Evolutionary conservation across 345 rosid species (phyloP), one percentile per base, ranked within the genome.

Genomic region (Lepidium didymum): DNA sequence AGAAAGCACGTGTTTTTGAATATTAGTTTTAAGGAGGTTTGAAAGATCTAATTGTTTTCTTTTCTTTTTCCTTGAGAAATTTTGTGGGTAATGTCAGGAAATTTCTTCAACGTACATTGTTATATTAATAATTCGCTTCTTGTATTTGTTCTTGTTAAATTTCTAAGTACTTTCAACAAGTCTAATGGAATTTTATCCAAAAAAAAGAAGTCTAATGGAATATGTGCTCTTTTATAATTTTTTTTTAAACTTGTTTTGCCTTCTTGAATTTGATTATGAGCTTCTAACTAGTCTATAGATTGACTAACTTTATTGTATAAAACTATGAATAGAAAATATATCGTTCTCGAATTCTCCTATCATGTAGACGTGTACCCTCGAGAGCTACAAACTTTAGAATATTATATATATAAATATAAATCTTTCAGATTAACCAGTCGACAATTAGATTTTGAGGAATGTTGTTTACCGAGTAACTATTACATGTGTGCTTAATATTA

Each of bases 141-240:
- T 45, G 27, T 60, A 61, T 43, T 52, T 15, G 77, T 43, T 60
- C 50, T 10, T 61, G 50, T 67, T 68, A 68, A 74, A 62, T 62
- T 75, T 75, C 78, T 61, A 68, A 75, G 65, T 50, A 65, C 77
- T 15, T 65, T 65, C 77, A 65, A 50, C 72, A 56, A 65, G 67
- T 73, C 66, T 56, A 71, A 55, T 63, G 25, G 69, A 54, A 71
- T 71, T n/a, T n/a, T n/a, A n/a, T n/a, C n/a, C n/a, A n/a, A n/a
- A n/a, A n/a, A n/a, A n/a, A n/a, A 50, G 77, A 56, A 65, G 67
- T 73, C 66, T 56, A 71, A 55, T 63, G 25, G 69, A 54, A 71
- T 71, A 70, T 70, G 42, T 70, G 15, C 58, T 46, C 25, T 11
- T 36, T 53, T 42, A 4, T 13, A n/a, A 27, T 9, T 44, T 62